Evolutionary conservation across 2,329 filamentous ascomycete genomes (phyloP).

Genomic region (Aspergillus texensis): DNA sequence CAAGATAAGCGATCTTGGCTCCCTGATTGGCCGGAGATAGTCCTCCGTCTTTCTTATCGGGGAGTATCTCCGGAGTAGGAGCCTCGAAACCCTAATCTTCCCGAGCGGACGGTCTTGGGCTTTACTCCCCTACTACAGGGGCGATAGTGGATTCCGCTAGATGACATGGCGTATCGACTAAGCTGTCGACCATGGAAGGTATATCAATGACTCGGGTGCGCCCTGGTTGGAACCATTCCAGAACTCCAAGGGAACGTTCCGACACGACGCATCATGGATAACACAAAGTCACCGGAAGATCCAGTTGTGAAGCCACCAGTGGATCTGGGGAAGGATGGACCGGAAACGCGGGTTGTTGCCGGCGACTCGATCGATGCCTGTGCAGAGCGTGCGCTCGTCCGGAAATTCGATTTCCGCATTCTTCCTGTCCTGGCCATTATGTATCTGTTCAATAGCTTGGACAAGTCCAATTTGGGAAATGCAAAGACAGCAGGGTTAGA

Average conservation of each 20-base stretch:
- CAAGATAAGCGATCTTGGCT: neutral
- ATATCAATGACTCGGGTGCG: neutral
- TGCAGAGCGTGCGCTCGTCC: slow-evolving; percentile 48
- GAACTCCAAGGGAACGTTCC: neutral
- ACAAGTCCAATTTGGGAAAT: slow-evolving; percentile 45
- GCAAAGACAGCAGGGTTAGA: slow-evolving; percentile 31
- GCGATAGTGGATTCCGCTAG: neutral
- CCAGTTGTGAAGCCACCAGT: neutral
- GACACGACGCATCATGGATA: neutral
- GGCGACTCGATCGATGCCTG: slow-evolving; percentile 34
- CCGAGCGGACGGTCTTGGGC: neutral
- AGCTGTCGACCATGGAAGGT: neutral
- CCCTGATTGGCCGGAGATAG: neutral
- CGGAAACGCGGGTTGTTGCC: neutral
- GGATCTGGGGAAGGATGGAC: neutral
- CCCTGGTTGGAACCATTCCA: neutral
- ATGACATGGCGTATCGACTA: neutral
- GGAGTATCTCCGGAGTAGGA: neutral
- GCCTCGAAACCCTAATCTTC: neutral
- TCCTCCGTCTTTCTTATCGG: neutral
- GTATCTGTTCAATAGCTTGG: slow-evolving; percentile 56
- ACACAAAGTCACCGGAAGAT: neutral
- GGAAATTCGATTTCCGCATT: slow-evolving; percentile 52
- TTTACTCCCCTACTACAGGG: neutral
- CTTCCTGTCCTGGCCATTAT: slow-evolving; percentile 58